A percentile compares a stretch with the other conserved stretches of the same genome.
Evolutionary conservation across 179 eudicot genomes (phyloP).

Genomic region (Actinidia chinensis): DNA sequence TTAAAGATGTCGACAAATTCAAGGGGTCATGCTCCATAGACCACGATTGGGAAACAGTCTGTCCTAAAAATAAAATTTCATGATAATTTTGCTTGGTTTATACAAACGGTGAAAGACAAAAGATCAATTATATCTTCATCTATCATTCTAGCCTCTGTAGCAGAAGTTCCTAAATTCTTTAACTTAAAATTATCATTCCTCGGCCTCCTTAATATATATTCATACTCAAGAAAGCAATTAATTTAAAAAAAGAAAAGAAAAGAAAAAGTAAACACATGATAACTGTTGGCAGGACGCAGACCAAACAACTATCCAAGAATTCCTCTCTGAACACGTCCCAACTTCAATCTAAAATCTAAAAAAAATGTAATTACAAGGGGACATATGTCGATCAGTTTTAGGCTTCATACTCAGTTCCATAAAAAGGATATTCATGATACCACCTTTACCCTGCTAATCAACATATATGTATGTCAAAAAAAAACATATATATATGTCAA

Average conservation of each 20-base stretch:
- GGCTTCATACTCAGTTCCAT: background rate
- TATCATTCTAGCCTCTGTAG: conserved; percentile 1
- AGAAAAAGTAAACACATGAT: background rate
- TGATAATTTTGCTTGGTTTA: background rate
- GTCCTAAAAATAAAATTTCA: background rate
- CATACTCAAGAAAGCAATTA: conserved; percentile 2
- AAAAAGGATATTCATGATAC: background rate
- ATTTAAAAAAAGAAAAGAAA: conserved; percentile 5
- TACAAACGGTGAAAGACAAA: conserved; percentile 2
- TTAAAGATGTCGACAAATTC: background rate
- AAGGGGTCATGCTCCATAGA: background rate
- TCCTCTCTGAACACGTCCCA: background rate
- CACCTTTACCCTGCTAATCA: background rate
- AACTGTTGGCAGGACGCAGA: background rate
- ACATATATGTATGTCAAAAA: background rate
- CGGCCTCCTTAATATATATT: background rate
- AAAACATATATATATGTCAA: background rate
- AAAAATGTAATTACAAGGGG: background rate
- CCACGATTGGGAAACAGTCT: background rate
- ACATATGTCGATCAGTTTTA: background rate
- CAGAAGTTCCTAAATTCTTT: background rate
- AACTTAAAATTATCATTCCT: background rate
- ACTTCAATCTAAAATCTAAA: background rate
- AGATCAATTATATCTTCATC: conserved; percentile 2
- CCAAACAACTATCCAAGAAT: background rate